phyloP scores from a whole-genome alignment of 129 eudicot genomes.

The Flaveria bidentis region DNA sequence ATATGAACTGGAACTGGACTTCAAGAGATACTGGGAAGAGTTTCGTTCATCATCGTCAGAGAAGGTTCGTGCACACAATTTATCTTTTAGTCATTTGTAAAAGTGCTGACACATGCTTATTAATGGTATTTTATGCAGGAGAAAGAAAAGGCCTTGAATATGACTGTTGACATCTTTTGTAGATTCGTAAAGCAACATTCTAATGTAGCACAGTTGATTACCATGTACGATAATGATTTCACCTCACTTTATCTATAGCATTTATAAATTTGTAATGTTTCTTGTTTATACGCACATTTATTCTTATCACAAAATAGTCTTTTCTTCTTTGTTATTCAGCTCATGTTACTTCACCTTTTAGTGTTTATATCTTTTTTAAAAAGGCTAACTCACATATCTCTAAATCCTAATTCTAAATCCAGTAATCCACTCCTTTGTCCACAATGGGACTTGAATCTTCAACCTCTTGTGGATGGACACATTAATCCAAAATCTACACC shows the following conservation, averaged over 20 bases:
- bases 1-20: conserved; percentile 92
- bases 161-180: conserved; percentile 91
- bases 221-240: conserved; percentile 59
- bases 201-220: conserved; percentile 81
- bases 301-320: not conserved
- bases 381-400: no score
- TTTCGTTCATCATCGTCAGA: conserved; percentile 91
- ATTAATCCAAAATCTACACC: no score
- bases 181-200: conserved; percentile 88
- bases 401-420: no score
- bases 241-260: conserved; percentile 17
- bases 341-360: conserved; percentile 3
- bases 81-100: conserved; percentile 13
- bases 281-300: conserved; percentile 2
- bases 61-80: conserved; percentile 50
- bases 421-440: no score
- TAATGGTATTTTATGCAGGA: conserved; percentile 63
- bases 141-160: conserved; percentile 92
- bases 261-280: not conserved
- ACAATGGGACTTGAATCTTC: no score
- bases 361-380: not conserved
- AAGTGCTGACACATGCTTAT: conserved; percentile 14
- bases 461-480: no score
- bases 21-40: conserved; percentile 98
- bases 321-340: not conserved